phyloP scores from a whole-genome alignment of 2,329 filamentous ascomycete species.

The Penicillium rolfsii region DNA sequence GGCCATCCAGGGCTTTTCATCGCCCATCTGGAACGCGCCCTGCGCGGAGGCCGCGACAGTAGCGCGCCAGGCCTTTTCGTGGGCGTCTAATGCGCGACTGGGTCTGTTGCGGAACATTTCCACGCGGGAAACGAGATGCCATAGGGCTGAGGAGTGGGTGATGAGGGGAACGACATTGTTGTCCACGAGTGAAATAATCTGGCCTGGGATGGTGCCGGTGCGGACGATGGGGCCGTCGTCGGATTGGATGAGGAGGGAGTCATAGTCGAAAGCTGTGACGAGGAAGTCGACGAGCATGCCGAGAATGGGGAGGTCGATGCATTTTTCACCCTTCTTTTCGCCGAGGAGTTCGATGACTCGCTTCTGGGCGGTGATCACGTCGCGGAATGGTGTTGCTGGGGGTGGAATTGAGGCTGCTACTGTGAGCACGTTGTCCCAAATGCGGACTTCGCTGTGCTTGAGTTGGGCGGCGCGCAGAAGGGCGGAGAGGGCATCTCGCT shows the following conservation, averaged over 20 bases:
- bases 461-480: slow-evolving; percentile 85
- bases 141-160: slow-evolving; percentile 75
- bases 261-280: slow-evolving; percentile 54
- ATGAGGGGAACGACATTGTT: slow-evolving; percentile 78
- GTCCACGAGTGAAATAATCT: slow-evolving; percentile 73
- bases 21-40: slow-evolving; percentile 55
- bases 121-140: slow-evolving; percentile 72
- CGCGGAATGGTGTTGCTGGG: slow-evolving; percentile 64
- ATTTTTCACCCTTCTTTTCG: slow-evolving; percentile 69
- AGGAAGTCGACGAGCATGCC: slow-evolving; percentile 72
- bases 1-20: slow-evolving; percentile 67
- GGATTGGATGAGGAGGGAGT: slow-evolving; percentile 40
- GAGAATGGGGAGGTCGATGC: slow-evolving; percentile 75
- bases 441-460: slow-evolving; percentile 83
- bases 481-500: slow-evolving; percentile 76
- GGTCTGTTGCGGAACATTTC: slow-evolving; percentile 74
- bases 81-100: slow-evolving; percentile 73
- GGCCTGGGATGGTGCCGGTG: slow-evolving; percentile 56
- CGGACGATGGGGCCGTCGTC: slow-evolving; percentile 43
- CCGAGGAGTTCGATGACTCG: slow-evolving; percentile 76
- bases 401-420: slow-evolving; percentile 78
- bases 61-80: slow-evolving; percentile 88
- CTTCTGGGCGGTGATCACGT: slow-evolving; percentile 74
- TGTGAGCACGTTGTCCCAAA: slow-evolving; percentile 96
- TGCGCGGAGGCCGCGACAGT: slow-evolving; percentile 53